Base-by-base conservation (phyloP, 1,284 basidiomycete species). In the Fomitopsis betulina region DNA sequence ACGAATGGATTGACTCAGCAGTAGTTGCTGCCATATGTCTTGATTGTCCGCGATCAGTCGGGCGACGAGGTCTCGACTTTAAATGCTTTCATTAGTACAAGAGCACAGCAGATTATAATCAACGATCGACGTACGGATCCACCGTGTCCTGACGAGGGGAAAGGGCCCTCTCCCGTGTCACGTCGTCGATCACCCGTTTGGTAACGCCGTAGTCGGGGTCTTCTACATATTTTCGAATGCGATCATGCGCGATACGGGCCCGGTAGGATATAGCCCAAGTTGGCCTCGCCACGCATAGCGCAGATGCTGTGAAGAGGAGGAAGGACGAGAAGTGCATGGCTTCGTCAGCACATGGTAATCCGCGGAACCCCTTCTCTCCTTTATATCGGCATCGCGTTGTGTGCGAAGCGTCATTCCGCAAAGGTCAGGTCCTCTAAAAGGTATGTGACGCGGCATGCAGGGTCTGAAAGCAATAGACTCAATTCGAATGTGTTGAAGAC, bases 11-110 rank as follows among this genome's bases (percentile, higher is more conserved):
- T 51, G 49, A n/a, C n/a, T n/a, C n/a, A n/a, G 30, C 30, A 51
- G 49, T 4, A 51, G 49, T 32, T 51, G 49, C 49, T 51, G 49
- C 49, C 49, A 51, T 33, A 51, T 51, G 32, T 51, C 49, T 23
- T 37, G 49, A 15, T 51, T 51, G 19, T 51, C 49, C 19, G 19
- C 27, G 49, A 51, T 51, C 19, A 51, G 25, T 32, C 17, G 30
- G 4, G 49, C 49, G 9, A 51, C 49, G 30, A 51, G 49, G n/a
- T 51, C 49, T 9, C 19, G 49, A 13, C 49, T 51, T n/a, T 2
- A 0, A 15, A n/a, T 15, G 49, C 32, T 19, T n/a, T 15, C 23
- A 30, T 47, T 17, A 37, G 49, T 50, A 37, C 27, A n/a, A 50
- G 1, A 1, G 19, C 12, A n/a, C 12, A 5, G 0, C n/a, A 12